These are phyloP conservation scores for Ophiocordyceps camponoti-rufipedis DNA, from an alignment of 2,329 filamentous ascomycete genomes.

Conservation along the genomic window DNA sequence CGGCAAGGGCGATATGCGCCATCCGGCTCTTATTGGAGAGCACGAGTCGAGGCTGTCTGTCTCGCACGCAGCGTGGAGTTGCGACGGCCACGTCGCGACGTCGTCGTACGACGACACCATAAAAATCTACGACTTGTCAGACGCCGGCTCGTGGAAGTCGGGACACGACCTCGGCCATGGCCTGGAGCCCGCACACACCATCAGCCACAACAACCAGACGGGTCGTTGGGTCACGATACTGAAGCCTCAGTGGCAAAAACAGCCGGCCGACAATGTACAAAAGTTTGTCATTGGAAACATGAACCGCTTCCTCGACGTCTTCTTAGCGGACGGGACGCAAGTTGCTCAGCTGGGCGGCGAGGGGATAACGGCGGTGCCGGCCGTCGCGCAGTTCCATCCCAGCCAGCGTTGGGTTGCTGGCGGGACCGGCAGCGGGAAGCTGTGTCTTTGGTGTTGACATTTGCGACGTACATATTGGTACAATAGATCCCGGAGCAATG, in stretches of 20 bases:
- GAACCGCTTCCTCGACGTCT: conserved; percentile 93
- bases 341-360: conserved; percentile 77
- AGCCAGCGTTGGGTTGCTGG: conserved; percentile 81
- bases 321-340: conserved; percentile 64
- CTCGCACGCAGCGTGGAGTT: conserved; percentile 81
- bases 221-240: conserved; percentile 77
- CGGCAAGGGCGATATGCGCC: conserved; percentile 37
- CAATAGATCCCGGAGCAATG: too few relatives aligned
- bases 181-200: conserved; percentile 49
- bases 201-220: conserved; percentile 89
- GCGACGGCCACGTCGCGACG: conserved; percentile 71
- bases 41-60: conserved; percentile 73
- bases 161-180: conserved; percentile 37
- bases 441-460: conserved; percentile 70
- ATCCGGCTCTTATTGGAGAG: conserved; percentile 58
- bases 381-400: conserved; percentile 80
- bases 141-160: conserved; percentile 37
- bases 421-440: conserved; percentile 78
- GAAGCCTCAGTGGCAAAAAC: conserved; percentile 75
- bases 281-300: conserved; percentile 92
- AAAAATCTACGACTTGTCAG: conserved; percentile 71
- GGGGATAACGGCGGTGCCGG: conserved; percentile 84
- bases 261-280: conserved; percentile 60
- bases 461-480: too few relatives aligned
- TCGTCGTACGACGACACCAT: conserved; percentile 90